Percentiles rank a stretch among this genome's conserved stretches.
Evolutionary conservation across 441 rosid genomes (phyloP).

Genomic region (Capsella rubella): DNA sequence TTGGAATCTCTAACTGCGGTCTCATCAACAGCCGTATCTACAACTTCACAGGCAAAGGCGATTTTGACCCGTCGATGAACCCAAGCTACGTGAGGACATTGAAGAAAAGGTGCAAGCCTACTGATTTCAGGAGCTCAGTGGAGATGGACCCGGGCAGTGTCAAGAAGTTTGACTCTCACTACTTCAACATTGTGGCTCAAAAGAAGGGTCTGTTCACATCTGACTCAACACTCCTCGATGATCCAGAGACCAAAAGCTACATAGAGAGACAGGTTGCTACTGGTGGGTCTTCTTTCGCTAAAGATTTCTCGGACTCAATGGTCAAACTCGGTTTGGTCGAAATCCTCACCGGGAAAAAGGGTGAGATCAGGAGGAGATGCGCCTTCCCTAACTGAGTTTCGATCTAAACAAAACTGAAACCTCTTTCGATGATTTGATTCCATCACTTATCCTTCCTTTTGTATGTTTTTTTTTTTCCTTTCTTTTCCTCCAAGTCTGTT

Average conservation of each 20-base stretch:
- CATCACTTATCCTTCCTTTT: background rate
- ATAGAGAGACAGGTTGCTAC: slow-evolving; percentile 51
- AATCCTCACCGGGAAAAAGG: slow-evolving; percentile 53
- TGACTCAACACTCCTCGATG: slow-evolving; percentile 65
- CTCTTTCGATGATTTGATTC: background rate
- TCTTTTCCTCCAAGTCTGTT: slow-evolving; percentile 9
- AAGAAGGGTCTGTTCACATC: slow-evolving; percentile 64
- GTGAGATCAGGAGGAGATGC: slow-evolving; percentile 62
- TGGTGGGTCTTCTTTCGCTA: slow-evolving; percentile 45
- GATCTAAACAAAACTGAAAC: background rate
- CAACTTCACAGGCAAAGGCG: slow-evolving; percentile 68
- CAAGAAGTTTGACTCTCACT: slow-evolving; percentile 56
- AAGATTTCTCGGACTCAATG: slow-evolving; percentile 64
- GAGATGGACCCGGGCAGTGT: slow-evolving; percentile 73
- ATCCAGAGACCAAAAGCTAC: slow-evolving; percentile 51
- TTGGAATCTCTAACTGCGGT: slow-evolving; percentile 52
- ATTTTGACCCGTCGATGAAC: slow-evolving; percentile 61
- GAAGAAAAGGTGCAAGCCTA: slow-evolving; percentile 56
- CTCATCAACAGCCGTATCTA: slow-evolving; percentile 47
- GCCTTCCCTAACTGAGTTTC: slow-evolving; percentile 46
- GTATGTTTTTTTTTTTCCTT: background rate
- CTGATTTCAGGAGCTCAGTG: slow-evolving; percentile 40
- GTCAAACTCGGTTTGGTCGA: slow-evolving; percentile 53
- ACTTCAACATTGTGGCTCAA: slow-evolving; percentile 54
- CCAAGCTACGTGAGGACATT: slow-evolving; percentile 48